These are phyloP conservation scores for Colletotrichum paranaense DNA, from an alignment of 2,329 filamentous ascomycete species.

Conservation along the genomic window DNA sequence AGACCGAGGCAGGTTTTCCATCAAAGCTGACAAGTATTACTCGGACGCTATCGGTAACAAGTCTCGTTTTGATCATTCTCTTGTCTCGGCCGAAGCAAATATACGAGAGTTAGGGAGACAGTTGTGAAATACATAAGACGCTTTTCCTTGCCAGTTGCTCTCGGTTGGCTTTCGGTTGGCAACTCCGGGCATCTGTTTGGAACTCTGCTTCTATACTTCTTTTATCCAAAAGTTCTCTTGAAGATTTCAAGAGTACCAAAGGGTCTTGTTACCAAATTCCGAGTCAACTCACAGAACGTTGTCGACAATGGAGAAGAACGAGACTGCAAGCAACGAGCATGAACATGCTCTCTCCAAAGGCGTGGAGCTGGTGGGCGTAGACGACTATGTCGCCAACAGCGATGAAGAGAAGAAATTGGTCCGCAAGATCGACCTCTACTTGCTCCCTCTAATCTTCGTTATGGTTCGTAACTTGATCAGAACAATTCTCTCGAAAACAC, in stretches of 20 bases:
- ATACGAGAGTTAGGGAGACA: neutral
- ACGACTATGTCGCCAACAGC: constrained; percentile 42
- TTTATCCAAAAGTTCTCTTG: neutral
- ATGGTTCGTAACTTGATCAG: neutral
- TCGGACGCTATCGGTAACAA: too few species aligned
- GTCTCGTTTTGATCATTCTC: too few species aligned
- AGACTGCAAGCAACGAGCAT: constrained; percentile 24
- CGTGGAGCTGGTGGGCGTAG: constrained; percentile 19
- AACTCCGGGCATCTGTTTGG: neutral
- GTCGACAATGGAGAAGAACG: constrained; percentile 36
- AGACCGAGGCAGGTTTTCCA: too few species aligned
- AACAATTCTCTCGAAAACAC: too few species aligned
- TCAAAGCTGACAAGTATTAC: too few species aligned
- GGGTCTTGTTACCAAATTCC: too few species aligned
- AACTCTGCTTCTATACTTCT: neutral
- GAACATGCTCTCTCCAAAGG: constrained; percentile 25
- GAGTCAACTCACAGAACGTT: neutral
- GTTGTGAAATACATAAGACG: neutral
- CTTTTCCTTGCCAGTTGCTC: neutral
- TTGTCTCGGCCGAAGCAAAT: neutral
- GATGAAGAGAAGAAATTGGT: constrained; percentile 48
- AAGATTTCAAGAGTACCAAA: too few species aligned
- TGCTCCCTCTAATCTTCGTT: constrained; percentile 64
- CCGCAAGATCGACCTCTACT: constrained; percentile 52
- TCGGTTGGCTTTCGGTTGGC: neutral